Base-by-base conservation (phyloP, 495 filamentous ascomycete genomes). In the Beverwykella pulmonaria region DNA sequence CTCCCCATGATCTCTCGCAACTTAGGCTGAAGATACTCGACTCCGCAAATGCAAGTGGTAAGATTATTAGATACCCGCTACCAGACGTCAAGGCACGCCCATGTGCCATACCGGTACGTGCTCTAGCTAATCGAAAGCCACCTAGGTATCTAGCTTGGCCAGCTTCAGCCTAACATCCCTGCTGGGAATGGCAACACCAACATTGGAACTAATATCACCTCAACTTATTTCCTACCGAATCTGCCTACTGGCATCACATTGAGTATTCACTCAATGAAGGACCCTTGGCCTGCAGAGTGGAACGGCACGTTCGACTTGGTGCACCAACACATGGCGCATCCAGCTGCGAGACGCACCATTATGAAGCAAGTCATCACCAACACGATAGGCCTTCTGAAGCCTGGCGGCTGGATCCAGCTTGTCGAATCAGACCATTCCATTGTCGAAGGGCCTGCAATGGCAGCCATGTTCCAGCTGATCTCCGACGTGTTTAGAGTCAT, bases 221-320 rank as follows among this genome's bases (percentile, higher is more conserved):
- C 14, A 3, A 56, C 17, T 2, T 56, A 34, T n/a, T 56, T 56
- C 53, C 25, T n/a, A 2, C 10, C 15, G 9, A 12, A 6, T 3
- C 26, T 10, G 15, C 25, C 26, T 3, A 10, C 12, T 1, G 53
- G 17, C 2, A 36, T 39, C 9, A 56, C 25, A 5, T 56, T 34
- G 27, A 6, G 8, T 22, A 19, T 17, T 9, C 53, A 56, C 4
- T 34, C 25, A 2, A 56, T 56, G 26, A 56, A 6, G 17, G 25
- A 56, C 9, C 30, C 53, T 22, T 56, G 53, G 53, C 53, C 53
- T 2, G 25, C 2, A 36, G 53, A 56, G 3, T 56, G 53, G 53
- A 3, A 2, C 4, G 6, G 7, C 9, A 6, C 8, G 9, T 56
- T 56, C 22, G 53, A 56, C 20, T n/a, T 56, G 25, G 53, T 56